Evolutionary conservation across 805 yeast species (phyloP).

Genomic region (Yarrowia sp.): DNA sequence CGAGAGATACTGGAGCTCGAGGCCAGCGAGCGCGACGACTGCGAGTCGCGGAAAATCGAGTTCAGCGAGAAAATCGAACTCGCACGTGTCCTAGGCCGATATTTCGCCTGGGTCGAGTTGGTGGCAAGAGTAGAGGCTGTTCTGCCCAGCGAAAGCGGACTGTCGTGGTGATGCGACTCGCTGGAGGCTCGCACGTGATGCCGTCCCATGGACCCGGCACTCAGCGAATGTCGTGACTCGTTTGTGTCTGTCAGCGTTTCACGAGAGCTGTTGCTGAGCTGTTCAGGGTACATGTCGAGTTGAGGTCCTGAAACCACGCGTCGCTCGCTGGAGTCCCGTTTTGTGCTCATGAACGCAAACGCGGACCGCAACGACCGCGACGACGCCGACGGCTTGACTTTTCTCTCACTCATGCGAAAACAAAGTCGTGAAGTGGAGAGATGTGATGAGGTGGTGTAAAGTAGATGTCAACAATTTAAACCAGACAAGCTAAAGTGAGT

Average conservation of each 20-base stretch:
- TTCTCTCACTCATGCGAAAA: constrained; percentile 21
- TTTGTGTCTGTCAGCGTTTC: not conserved
- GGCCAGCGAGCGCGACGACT: constrained; percentile 9
- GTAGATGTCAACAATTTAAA: not conserved
- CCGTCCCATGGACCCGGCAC: not conserved
- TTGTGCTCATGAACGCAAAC: constrained; percentile 31
- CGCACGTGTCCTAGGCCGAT: constrained; percentile 21
- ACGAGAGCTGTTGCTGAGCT: not conserved
- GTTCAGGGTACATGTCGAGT: constrained; percentile 15
- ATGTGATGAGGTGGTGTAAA: not conserved
- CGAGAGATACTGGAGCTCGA: constrained; percentile 1
- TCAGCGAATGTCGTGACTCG: constrained; percentile 2
- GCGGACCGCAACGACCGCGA: constrained; percentile 27
- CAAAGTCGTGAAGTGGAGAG: too few relatives aligned
- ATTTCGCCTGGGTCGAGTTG: constrained; percentile 11
- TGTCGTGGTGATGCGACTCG: not conserved
- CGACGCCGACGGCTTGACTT: constrained; percentile 35
- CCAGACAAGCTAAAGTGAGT: too few relatives aligned
- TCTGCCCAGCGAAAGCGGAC: not conserved
- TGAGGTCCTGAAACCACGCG: constrained; percentile 15
- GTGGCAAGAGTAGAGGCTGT: constrained; percentile 14
- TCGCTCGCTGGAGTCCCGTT: not conserved
- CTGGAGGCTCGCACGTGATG: constrained; percentile 5
- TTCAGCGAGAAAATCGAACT: constrained; percentile 29
- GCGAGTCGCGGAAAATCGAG: constrained; percentile 34